A percentile compares a stretch with the other conserved stretches of the same genome.
Conservation (phyloP, 768 basidiomycete genomes). For the Podaxis sp. region DNA sequence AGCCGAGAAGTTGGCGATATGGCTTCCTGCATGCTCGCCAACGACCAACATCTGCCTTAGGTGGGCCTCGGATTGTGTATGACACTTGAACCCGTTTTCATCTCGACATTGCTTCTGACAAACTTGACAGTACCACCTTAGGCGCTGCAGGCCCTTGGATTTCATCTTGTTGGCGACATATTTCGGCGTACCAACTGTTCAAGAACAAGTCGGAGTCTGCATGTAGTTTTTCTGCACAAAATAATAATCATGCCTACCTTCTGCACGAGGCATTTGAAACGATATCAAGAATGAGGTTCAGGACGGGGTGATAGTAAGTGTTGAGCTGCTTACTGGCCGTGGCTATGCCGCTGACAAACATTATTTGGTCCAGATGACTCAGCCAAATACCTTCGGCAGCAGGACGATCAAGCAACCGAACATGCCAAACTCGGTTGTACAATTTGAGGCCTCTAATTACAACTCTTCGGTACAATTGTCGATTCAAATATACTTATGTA, state of each 20-base stretch:
- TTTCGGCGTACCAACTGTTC: conserved; percentile 81
- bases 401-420: not conserved
- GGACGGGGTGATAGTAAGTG: conserved; percentile 5
- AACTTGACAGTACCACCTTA: conserved; percentile 98
- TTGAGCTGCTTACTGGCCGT: not conserved
- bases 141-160: conserved; percentile 91
- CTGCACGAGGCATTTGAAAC: conserved; percentile 74
- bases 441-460: too few relatives aligned
- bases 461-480: not conserved
- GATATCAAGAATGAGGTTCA: conserved; percentile 4
- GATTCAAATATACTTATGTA: not conserved
- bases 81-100: conserved; percentile 99
- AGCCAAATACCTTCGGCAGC: not conserved
- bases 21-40: conserved; percentile 88
- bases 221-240: not conserved
- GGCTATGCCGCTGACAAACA: conserved; percentile 4
- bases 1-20: conserved; percentile 86
- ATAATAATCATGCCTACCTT: conserved; percentile 46
- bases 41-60: conserved; percentile 96
- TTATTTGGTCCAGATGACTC: not conserved
- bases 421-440: too few relatives aligned
- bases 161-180: conserved; percentile 96
- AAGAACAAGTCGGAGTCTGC: not conserved
- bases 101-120: conserved; percentile 99
- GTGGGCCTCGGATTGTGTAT: conserved; percentile 84